phyloP scores from a whole-genome alignment of 1,139 yeast genomes.

The Citeromyces hawaiiensis region DNA sequence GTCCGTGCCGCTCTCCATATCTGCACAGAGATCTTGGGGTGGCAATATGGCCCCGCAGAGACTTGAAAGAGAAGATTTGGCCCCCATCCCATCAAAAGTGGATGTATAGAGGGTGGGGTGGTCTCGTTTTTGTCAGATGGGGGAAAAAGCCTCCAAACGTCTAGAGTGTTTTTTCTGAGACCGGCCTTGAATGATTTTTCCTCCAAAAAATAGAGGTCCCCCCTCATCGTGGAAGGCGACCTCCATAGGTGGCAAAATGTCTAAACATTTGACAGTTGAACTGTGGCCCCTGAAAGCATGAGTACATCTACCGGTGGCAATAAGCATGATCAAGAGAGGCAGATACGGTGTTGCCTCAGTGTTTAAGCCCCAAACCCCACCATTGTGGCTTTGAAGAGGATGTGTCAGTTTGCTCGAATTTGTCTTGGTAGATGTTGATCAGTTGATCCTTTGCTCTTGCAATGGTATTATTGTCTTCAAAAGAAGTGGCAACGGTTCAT shows the following conservation, averaged over 20 bases:
- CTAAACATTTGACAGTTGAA: conserved; percentile 84
- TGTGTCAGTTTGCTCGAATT: conserved; percentile 55
- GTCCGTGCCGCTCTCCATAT: conserved; percentile 82
- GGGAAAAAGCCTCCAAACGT: conserved; percentile 86
- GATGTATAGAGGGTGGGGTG: conserved; percentile 14
- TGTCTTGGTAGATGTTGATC: conserved; percentile 73
- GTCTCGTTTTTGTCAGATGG: conserved; percentile 13
- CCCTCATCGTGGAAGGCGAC: conserved; percentile 51
- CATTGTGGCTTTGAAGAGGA: conserved; percentile 79
- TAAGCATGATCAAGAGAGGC: conserved; percentile 84
- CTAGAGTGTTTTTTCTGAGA: conserved; percentile 78
- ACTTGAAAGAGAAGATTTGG: conserved; percentile 71
- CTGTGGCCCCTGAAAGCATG: conserved; percentile 86
- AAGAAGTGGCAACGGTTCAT: conserved; percentile 81
- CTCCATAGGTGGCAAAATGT: conserved; percentile 57
- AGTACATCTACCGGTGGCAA: conserved; percentile 60
- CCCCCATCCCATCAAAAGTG: conserved; percentile 18
- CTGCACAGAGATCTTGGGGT: conserved; percentile 87
- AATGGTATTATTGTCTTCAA: conserved; percentile 81
- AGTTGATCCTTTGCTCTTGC: conserved; percentile 87
- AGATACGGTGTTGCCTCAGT: conserved; percentile 73
- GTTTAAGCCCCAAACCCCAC: conserved; percentile 99
- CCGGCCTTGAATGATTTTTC: conserved; percentile 71
- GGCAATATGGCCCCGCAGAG: conserved; percentile 73
- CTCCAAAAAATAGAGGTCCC: conserved; percentile 46